Base-by-base conservation (phyloP, 139 green algal genomes). In the Asterochloris sp. region DNA sequence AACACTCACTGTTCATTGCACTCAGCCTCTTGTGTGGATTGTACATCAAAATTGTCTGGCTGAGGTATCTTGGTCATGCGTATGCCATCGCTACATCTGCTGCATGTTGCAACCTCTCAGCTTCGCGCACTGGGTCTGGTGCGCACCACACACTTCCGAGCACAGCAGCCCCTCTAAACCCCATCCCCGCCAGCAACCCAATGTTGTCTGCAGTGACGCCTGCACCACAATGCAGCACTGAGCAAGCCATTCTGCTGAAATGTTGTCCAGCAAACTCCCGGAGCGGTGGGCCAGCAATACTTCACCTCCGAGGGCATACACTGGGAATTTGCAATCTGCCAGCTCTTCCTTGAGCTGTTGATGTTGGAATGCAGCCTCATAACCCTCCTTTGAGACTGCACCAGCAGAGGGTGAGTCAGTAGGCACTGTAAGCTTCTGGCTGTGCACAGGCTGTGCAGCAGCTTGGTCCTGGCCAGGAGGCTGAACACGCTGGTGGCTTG, bases 381-480 rank as follows among this genome's bases (percentile, higher is more conserved):
- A 89, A 12, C 85, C 85, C 21, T 74, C 54, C 67, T 92, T 92
- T n/a, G 84, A 89, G 47, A 92, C 89, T 54, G 38, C 38, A 54
- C 38, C 6, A 6, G 38, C 6, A 6, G 38, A 54, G 38, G 38
- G 38, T 54, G 38, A 54, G 38, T 54, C n/a, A n/a, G n/a, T n/a
- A n/a, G 38, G 38, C 38, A 10, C 38, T 54, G 38, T 54, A 6
- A 10, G 38, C 38, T 54, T 54, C 38, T 6, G 6, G 38, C 38
- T 54, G 38, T 54, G 38, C 38, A 54, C 4, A 54, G 38, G 38
- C 6, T 54, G 38, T 54, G 38, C 38, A 10, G 38, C 38, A 54
- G 38, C 38, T 54, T 54, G 6, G 38, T 6, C 38, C 6, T 54
- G 38, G 38, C 38, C 6, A 54, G 38, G 2, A 54, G 38, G 38